Base-by-base conservation (phyloP, 805 yeast genomes). In the Lachancea waltii region DNA sequence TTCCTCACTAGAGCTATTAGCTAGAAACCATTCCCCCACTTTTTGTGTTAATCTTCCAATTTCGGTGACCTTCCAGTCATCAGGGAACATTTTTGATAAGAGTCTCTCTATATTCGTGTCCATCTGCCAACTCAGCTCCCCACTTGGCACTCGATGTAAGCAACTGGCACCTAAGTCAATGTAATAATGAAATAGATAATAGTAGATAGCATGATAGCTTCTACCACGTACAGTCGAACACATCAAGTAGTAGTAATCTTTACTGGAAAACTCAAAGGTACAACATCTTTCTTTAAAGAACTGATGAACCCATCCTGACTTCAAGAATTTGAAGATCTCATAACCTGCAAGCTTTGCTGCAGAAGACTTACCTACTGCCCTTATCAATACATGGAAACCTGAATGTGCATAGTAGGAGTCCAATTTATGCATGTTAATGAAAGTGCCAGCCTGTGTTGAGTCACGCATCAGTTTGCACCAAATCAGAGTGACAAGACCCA, bases 381-480 rank as follows among this genome's bases (percentile, higher is more conserved):
- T 36, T 30, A 49, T 31, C 21, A 49, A 24, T 7, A 36, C 24
- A 30, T 47, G 53, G 33, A 49, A 45, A 7, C 44, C 46, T 3
- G 45, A 38, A 22, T 35, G 26, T 6, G 35, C 21, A 21, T 30
- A 26, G 27, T 27, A 25, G 8, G 40, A 42, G n/a, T 17, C 33
- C 16, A 49, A n/a, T 13, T 27, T 27, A 6, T 34, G 38, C 10
- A 50, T 30, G 31, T 43, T 28, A 17, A 43, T 16, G 8, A 49
- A 43, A 7, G n/a, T n/a, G n/a, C n/a, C n/a, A n/a, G n/a, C 33
- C 23, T 41, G 30, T 14, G 38, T 15, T 22, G 23, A 30, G 4
- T 39, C 18, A 40, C 14, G 32, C 8, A 45, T 17, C 28, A 47
- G 22, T 26, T 37, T 24, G 31, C 45, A 46, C 33, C 46, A 40